phyloP scores from a whole-genome alignment of 2,329 filamentous ascomycete genomes.

The Rhynchosporium secalis region DNA sequence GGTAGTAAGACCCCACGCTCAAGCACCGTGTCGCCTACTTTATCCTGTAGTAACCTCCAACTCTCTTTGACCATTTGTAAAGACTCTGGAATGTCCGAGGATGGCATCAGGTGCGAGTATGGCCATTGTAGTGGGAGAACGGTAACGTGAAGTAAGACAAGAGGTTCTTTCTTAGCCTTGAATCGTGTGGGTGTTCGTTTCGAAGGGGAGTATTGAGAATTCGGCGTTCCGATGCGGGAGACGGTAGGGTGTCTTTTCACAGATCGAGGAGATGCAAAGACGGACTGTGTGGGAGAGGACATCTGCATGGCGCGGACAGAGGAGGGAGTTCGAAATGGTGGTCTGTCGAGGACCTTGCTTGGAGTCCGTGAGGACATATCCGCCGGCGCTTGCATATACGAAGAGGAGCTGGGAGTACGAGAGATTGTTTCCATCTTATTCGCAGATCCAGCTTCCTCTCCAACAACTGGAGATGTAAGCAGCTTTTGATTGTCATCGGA shows the following conservation, averaged over 20 bases:
- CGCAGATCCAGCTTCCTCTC: constrained; percentile 36
- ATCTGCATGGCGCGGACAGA: constrained; percentile 71
- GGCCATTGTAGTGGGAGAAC: constrained; percentile 68
- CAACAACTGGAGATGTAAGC: constrained; percentile 34
- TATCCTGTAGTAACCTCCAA: constrained; percentile 68
- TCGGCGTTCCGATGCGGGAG: constrained; percentile 59
- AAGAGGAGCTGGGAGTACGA: constrained; percentile 40
- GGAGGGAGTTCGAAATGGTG: constrained; percentile 68
- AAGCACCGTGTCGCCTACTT: constrained; percentile 70
- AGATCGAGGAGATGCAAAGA: constrained; percentile 56
- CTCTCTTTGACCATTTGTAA: constrained; percentile 58
- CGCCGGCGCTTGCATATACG: constrained; percentile 35
- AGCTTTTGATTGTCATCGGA: constrained; percentile 36
- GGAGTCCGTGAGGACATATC: constrained; percentile 42
- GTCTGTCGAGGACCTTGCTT: constrained; percentile 57
- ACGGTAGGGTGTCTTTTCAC: constrained; percentile 52
- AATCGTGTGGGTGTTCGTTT: constrained; percentile 56
- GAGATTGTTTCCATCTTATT: constrained; percentile 48
- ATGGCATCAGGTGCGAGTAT: constrained; percentile 59
- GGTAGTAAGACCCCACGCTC: constrained; percentile 73
- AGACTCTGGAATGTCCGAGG: constrained; percentile 45
- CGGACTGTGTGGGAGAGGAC: constrained; percentile 62
- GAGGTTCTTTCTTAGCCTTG: constrained; percentile 58
- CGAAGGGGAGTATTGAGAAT: constrained; percentile 32
- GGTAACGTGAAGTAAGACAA: constrained; percentile 77